Base-by-base conservation (phyloP, 495 filamentous ascomycete species). In the Penicillium pulvis region DNA sequence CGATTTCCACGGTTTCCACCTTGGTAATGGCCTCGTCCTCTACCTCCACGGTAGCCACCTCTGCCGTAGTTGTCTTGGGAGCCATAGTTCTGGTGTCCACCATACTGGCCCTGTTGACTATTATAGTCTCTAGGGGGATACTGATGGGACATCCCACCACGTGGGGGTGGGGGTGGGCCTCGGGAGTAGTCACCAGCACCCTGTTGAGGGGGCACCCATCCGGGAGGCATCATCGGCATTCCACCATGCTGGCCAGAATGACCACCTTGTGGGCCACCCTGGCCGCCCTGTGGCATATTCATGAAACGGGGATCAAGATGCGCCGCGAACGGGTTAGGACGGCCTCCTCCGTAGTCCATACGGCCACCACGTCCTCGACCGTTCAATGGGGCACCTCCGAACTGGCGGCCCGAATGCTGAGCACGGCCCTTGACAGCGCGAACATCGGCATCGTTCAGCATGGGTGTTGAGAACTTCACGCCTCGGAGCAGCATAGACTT, bases 401-500 rank as follows among this genome's bases (percentile, higher is more conserved):
- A 84, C 16, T 74, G 79, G 9, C 85, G 80, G 4, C 91, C 91
- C 2, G 81, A 75, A 33, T 79, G 76, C 20, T 78, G 71, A 3
- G 84, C 81, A 52, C 85, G 86, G 35, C 76, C 79, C 64, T 84
- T 85, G 10, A 89, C 81, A 3, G 81, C 79, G 51, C 88, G 84
- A 35, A 92, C 86, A 65, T 99, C 95, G 48, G 72, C 79, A 19
- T 82, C 77, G 61, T 88, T 85, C 2, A 99, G 80, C 4, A 85
- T 88, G 9, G 90, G 85, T 1, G 79, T 73, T 0, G 85, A 76
- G 51, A 92, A 82, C 61, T 88, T 85, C 44, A 93, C 85, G 8
- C 94, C 95, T 4, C 90, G 86, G 51, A 99, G 81, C 24, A 99
- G 82, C 90, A 95, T 94, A 8, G 93, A 97, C 65, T 97, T 97